Percentiles rank a stretch among this genome's conserved stretches.
These are phyloP conservation scores for Barnettozyma pratensis DNA, from an alignment of 805 yeast species.

Conservation along the genomic window DNA sequence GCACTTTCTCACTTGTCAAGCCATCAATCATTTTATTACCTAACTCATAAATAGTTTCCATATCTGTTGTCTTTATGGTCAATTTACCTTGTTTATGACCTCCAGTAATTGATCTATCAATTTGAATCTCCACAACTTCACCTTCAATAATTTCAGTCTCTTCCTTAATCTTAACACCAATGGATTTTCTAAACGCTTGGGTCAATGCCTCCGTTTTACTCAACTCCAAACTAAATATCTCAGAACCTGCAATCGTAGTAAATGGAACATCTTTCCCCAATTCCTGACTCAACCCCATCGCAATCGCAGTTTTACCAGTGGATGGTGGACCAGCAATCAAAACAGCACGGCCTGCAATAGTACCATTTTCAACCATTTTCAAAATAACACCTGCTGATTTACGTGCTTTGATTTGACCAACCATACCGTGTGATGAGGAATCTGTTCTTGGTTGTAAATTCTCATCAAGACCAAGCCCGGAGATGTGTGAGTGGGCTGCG, in stretches of 20 bases:
- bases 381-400: conserved; percentile 93
- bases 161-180: conserved; percentile 92
- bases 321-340: conserved; percentile 97
- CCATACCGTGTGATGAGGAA: conserved; percentile 84
- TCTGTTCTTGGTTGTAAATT: conserved; percentile 70
- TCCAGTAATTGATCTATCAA: conserved; percentile 89
- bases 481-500: conserved; percentile 97
- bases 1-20: conserved; percentile 86
- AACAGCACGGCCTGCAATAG: conserved; percentile 95
- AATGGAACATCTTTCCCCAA: conserved; percentile 77
- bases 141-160: conserved; percentile 98
- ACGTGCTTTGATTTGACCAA: conserved; percentile 93
- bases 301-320: conserved; percentile 97
- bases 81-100: conserved; percentile 98
- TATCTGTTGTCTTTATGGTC: conserved; percentile 94
- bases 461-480: conserved; percentile 95
- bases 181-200: conserved; percentile 93
- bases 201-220: conserved; percentile 95
- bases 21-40: conserved; percentile 95
- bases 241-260: conserved; percentile 92
- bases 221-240: conserved; percentile 84
- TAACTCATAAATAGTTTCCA: conserved; percentile 96
- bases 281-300: conserved; percentile 83
- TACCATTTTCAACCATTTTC: conserved; percentile 89
- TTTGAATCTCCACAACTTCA: conserved; percentile 95